phyloP scores from a whole-genome alignment of 1,284 basidiomycete genomes.

The Sporisorium exsertum region DNA sequence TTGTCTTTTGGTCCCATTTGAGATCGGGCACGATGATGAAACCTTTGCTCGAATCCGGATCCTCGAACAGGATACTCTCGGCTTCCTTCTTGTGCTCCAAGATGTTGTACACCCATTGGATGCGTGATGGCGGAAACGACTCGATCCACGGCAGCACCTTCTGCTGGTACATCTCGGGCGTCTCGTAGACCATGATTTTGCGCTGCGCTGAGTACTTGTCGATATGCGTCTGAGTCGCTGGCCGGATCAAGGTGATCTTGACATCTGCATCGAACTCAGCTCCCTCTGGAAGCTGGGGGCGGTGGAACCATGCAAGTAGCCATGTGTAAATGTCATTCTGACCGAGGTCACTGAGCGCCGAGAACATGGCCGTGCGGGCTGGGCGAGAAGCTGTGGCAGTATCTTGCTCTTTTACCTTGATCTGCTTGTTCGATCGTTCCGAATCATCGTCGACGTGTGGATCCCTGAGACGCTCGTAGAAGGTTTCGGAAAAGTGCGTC shows the following conservation, averaged over 20 bases:
- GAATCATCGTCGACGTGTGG: background rate
- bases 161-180: slow-evolving; percentile 59
- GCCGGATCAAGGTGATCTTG: slow-evolving; percentile 65
- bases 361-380: slow-evolving; percentile 16
- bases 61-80: slow-evolving; percentile 79
- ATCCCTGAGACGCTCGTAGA: slow-evolving; percentile 17
- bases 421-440: background rate
- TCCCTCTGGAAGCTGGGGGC: background rate
- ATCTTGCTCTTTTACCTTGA: slow-evolving; percentile 5
- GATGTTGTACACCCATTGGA: slow-evolving; percentile 91
- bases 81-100: slow-evolving; percentile 83
- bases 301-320: slow-evolving; percentile 56
- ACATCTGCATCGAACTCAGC: slow-evolving; percentile 45
- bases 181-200: slow-evolving; percentile 73
- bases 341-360: slow-evolving; percentile 42
- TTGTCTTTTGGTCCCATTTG: slow-evolving; percentile 80
- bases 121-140: slow-evolving; percentile 68
- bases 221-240: slow-evolving; percentile 66
- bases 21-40: slow-evolving; percentile 74
- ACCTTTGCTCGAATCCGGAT: slow-evolving; percentile 73
- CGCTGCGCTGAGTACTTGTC: slow-evolving; percentile 82
- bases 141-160: slow-evolving; percentile 63
- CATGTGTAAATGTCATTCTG: slow-evolving; percentile 68
- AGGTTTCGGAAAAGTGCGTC: slow-evolving; percentile 56
- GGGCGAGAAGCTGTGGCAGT: background rate